Conservation (phyloP, 768 basidiomycete genomes). For the Lactarius hatsudake region DNA sequence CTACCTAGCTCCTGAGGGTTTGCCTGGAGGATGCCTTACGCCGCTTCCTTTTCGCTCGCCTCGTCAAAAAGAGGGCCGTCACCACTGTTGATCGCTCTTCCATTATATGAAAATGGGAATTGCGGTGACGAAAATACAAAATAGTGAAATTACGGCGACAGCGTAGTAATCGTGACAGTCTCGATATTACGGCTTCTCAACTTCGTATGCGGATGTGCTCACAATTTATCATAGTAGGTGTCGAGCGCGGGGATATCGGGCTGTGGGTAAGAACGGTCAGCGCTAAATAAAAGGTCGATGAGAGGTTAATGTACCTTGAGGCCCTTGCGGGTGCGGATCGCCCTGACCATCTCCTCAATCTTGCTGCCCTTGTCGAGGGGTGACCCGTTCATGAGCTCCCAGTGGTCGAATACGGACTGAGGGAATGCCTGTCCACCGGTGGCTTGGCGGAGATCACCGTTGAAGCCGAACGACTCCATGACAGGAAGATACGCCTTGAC, state of each 20-base stretch:
- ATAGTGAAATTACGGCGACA: conserved; percentile 16
- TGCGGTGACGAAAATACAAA: conserved; percentile 17
- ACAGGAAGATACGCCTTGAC: conserved; percentile 97
- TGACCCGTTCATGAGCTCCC: conserved; percentile 80
- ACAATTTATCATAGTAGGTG: conserved; percentile 93
- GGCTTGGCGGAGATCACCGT: conserved; percentile 87
- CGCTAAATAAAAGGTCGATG: conserved; percentile 16
- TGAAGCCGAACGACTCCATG: conserved; percentile 95
- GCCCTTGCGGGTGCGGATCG: conserved; percentile 91
- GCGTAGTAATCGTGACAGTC: conserved; percentile 16
- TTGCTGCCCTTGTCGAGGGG: conserved; percentile 90
- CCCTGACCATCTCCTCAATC: conserved; percentile 77
- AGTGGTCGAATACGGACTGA: conserved; percentile 90
- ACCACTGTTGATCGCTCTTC: no score
- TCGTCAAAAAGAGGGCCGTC: no score
- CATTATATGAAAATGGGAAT: conserved; percentile 7
- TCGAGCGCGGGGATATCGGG: conserved; percentile 86
- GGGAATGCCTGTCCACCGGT: conserved; percentile 99
- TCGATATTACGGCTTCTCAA: conserved; percentile 14
- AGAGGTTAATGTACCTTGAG: conserved; percentile 60
- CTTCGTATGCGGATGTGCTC: conserved; percentile 31
- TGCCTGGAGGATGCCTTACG: no score
- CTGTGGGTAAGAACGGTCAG: conserved; percentile 37
- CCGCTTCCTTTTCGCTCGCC: no score
- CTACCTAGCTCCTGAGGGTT: no score